Conservation (phyloP, 1,284 basidiomycete species). For the Melampsora abietis-canadensis region DNA sequence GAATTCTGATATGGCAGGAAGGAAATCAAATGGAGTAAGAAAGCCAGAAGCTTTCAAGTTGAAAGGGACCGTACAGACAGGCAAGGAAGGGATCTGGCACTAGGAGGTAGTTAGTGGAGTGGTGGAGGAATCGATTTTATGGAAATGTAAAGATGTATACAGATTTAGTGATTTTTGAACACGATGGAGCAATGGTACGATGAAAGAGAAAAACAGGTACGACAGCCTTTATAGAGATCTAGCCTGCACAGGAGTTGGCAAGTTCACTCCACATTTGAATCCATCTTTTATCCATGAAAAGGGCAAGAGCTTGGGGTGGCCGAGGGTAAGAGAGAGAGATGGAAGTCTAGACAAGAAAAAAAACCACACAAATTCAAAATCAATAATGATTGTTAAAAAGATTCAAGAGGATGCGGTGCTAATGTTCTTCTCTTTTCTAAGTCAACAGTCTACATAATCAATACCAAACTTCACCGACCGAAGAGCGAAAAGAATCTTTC, state of each 20-base stretch:
- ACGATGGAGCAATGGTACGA: background rate
- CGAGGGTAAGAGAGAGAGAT: conserved; percentile 5
- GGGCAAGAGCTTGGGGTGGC: background rate
- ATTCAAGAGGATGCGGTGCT: background rate
- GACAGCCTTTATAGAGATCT: background rate
- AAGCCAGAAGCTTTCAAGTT: too few relatives aligned
- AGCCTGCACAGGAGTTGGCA: background rate
- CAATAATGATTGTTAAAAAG: background rate
- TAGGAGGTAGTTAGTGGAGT: too few relatives aligned
- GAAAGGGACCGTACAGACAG: too few relatives aligned
- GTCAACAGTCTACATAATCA: background rate
- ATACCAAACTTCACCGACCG: background rate
- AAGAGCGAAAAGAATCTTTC: conserved; percentile 1
- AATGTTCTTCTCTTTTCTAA: background rate
- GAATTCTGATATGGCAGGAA: too few relatives aligned
- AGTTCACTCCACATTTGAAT: background rate
- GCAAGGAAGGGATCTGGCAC: too few relatives aligned
- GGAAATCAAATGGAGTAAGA: too few relatives aligned
- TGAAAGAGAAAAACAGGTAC: background rate
- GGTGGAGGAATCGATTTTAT: background rate
- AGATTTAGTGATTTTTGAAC: background rate
- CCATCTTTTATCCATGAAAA: background rate
- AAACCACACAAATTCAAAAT: background rate
- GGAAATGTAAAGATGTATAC: background rate
- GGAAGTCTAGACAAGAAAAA: background rate